Evolutionary conservation across 2,329 filamentous ascomycete species (phyloP), one percentile per base, ranked within the genome.

Genomic region (Ceratocystis alfenasii): DNA sequence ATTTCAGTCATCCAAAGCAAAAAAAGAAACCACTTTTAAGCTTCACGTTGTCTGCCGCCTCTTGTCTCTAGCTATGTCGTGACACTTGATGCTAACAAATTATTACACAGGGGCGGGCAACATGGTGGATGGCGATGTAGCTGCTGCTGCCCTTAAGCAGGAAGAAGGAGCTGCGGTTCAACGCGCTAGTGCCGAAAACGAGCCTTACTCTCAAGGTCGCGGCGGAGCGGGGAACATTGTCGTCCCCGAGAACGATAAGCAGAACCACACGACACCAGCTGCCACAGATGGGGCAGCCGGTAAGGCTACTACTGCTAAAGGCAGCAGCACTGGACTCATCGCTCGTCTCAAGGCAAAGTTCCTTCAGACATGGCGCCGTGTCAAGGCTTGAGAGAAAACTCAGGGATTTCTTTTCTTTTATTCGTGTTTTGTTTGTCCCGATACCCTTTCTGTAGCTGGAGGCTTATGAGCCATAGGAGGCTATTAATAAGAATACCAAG

Each of bases 201-300:
- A 82, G 71, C 81, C 78, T 73, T 83, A 86, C 75, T 80, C 78
- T 50, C 48, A 45, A 15, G 83, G 83, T 66, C 82, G 83, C 41
- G 83, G 83, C 71, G 83, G 83, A 67, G 81, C 80, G 8, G 83
- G 82, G 63, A 86, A 86, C 72, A 80, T 80, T 72, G 76, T 79
- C 70, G 69, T 75, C 59, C 72, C 72, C 10, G 70, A 69, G 45
- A 70, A 74, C 66, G 69, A 71, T 6, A 70, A 71, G 17, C 71
- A 73, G 28, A 71, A 74, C 69, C 70, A 71, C 50, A 62, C 69
- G 41, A 66, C 69, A 44, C 68, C 67, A n/a, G 67, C 62, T 41
- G 69, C 69, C 57, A 68, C 64, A 45, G 69, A 73, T 7, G 75
- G 76, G 65, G 70, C 74, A 61, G 82, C 81, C 20, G 72, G 84